Base-by-base conservation (phyloP, 345 rosid genomes). In the Geranium rotundifolium region DNA sequence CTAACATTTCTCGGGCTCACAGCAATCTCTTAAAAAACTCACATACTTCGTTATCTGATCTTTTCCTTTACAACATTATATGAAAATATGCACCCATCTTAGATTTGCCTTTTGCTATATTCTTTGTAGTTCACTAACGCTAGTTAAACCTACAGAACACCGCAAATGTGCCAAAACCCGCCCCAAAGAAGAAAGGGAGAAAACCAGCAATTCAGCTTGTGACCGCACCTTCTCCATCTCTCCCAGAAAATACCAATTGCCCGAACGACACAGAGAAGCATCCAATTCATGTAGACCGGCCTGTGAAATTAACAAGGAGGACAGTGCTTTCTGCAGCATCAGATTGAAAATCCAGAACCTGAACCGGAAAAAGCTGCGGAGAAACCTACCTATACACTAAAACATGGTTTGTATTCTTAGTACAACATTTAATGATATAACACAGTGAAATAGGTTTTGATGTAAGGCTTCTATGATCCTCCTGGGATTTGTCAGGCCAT, bases 121-220 rank as follows among this genome's bases (percentile, higher is more conserved):
- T 34, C 10, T 34, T 8, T 4, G 10, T 34, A 4, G 52, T 4
- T 46, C 15, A 46, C 15, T 46, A 19, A 71, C n/a, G 41, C 27
- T 16, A 29, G 19, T 63, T 16, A 57, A 63, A 63, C 7, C 27
- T 30, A 41, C 81, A 82, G 87, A 62, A 65, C 64, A 82, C 73
- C 62, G 23, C 78, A 46, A 63, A 67, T 75, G 75, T 78, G 57
- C 52, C 37, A 50, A 81, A 76, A 61, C 73, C 76, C 23, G 74
- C 68, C 14, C 65, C 64, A 14, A 72, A 65, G 60, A 78, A 62
- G 65, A 70, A 60, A 67, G 72, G 63, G 58, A 57, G 68, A 19
- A 79, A 77, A 59, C 19, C 65, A 57, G 71, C 46, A 1, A 19
- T 54, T 7, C 72, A 61, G 58, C 54, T 41, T 16, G 73, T 50